Conservation (phyloP, 2,329 filamentous ascomycete genomes). For the Ceratocystis papillata region DNA sequence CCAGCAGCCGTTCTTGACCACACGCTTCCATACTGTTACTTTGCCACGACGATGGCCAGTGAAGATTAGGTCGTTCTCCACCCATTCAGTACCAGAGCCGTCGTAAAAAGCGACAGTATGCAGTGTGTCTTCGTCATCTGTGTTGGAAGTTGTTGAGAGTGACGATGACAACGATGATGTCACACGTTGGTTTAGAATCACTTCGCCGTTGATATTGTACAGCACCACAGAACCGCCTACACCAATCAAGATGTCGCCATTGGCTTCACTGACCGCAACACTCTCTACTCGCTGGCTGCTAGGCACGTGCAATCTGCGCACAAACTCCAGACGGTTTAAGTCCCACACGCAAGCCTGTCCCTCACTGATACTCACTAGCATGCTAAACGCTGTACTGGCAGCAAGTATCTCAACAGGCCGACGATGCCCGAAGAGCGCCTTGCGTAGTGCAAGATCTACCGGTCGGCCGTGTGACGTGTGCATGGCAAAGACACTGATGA, state of each 20-base stretch:
- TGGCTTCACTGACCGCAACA: constrained; percentile 78
- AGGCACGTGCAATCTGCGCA: constrained; percentile 54
- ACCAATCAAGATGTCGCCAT: constrained; percentile 80
- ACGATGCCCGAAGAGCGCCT: constrained; percentile 83
- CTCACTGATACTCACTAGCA: constrained; percentile 70
- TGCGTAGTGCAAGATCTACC: constrained; percentile 67
- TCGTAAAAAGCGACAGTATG: constrained; percentile 86
- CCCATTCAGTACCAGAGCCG: constrained; percentile 79
- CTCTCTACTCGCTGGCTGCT: constrained; percentile 53
- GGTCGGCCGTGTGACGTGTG: constrained; percentile 51
- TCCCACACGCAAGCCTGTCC: constrained; percentile 88
- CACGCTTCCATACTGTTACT: constrained; percentile 64
- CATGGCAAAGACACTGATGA: constrained; percentile 74
- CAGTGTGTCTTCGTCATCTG: constrained; percentile 55
- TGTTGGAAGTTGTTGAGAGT: constrained; percentile 31
- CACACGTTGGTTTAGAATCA: constrained; percentile 72
- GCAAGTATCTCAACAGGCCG: constrained; percentile 71
- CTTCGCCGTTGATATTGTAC: constrained; percentile 77
- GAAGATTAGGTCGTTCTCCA: constrained; percentile 75
- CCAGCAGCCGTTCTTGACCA: constrained; percentile 44
- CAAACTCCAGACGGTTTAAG: constrained; percentile 77
- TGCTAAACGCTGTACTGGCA: constrained; percentile 77
- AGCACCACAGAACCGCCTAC: constrained; percentile 63
- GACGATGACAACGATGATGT: constrained; percentile 37
- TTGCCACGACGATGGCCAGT: constrained; percentile 77